These are phyloP conservation scores for Fremontodendron californicum DNA, from an alignment of 345 rosid species.

Conservation along the genomic window DNA sequence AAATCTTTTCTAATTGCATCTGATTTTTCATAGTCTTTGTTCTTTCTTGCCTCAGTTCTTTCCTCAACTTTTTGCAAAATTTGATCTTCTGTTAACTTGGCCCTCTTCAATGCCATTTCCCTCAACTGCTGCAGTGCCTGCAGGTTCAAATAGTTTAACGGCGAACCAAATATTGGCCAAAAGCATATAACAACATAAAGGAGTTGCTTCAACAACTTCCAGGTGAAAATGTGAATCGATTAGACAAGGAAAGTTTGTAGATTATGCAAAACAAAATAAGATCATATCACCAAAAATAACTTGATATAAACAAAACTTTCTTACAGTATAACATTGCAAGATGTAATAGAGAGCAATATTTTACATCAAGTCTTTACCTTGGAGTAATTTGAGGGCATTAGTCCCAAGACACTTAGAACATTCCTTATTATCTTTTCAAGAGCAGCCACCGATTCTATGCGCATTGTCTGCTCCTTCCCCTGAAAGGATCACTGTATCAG, in stretches of 20 bases:
- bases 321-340: background rate
- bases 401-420: slow-evolving; percentile 56
- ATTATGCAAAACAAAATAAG: background rate
- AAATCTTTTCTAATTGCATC: slow-evolving; percentile 80
- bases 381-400: slow-evolving; percentile 67
- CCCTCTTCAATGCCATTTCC: slow-evolving; percentile 74
- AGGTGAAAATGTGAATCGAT: background rate
- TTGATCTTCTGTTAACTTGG: slow-evolving; percentile 59
- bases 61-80: slow-evolving; percentile 57
- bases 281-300: no score
- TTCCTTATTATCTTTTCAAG: slow-evolving; percentile 60
- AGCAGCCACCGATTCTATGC: slow-evolving; percentile 69
- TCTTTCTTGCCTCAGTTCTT: slow-evolving; percentile 65
- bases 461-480: slow-evolving; percentile 74
- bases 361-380: slow-evolving; percentile 45
- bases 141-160: slow-evolving; percentile 2
- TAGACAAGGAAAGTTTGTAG: no score
- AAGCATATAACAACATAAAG: background rate
- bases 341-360: background rate
- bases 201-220: background rate
- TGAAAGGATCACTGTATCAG: slow-evolving; percentile 25
- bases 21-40: slow-evolving; percentile 80
- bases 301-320: background rate
- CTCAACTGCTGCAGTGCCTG: slow-evolving; percentile 74
- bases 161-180: background rate